These are phyloP conservation scores for Acacia acuminata DNA, from an alignment of 306 rosid genomes.

Conservation along the genomic window DNA sequence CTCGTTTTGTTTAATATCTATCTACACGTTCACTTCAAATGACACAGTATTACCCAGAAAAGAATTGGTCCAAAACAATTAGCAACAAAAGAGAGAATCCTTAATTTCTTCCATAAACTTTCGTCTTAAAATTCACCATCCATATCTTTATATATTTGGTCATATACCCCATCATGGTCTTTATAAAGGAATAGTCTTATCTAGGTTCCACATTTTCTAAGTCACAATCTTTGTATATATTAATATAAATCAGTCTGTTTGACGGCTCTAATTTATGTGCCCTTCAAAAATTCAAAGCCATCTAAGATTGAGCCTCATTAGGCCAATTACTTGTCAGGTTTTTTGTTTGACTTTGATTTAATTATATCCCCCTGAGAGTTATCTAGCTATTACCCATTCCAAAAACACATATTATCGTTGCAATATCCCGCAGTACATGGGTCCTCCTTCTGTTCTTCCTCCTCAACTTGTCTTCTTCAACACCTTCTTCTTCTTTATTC, in stretches of 20 bases:
- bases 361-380: neutral
- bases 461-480: slow-evolving; percentile 20
- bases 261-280: neutral
- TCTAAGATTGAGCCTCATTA: neutral
- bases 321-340: neutral
- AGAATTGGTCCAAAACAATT: neutral
- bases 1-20: neutral
- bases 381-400: neutral
- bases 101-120: neutral
- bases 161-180: neutral
- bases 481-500: slow-evolving; percentile 26
- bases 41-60: neutral
- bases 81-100: neutral
- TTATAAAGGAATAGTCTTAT: neutral
- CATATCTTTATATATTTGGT: neutral
- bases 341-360: slow-evolving; percentile 18
- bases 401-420: neutral
- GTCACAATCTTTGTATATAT: neutral
- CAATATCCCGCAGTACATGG: neutral
- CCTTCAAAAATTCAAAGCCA: slow-evolving; percentile 17
- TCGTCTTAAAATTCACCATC: neutral
- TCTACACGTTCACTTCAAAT: neutral
- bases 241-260: neutral
- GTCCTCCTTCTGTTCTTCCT: neutral
- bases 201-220: neutral